Evolutionary conservation across 2,329 filamentous ascomycete genomes (phyloP), one percentile per base, ranked within the genome.

Genomic region (Cladobotryum mycophilum): DNA sequence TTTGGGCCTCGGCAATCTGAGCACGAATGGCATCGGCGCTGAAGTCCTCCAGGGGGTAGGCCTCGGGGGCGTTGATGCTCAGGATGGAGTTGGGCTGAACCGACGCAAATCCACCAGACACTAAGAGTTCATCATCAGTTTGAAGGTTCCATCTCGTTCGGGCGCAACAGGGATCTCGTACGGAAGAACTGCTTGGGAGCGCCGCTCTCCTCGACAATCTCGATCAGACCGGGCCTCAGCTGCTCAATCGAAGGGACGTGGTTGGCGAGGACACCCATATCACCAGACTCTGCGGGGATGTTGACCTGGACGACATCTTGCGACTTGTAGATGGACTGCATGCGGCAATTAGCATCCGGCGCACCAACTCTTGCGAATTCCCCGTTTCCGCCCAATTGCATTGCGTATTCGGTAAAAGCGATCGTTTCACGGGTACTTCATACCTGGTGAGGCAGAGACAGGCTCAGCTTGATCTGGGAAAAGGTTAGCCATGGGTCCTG

Each of bases 191-290:
- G 89, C 84, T 99, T 99, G 87, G 71, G 78, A 68, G 79, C 79
- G 67, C 89, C 88, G 67, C 76, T 82, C 82, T 99, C 93, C 80
- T 97, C 92, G 61, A 97, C 83, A 68, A 99, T 81, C 80, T 97
- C 92, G 62, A 99, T 81, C 62, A 97, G 76, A 67, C 93, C 93
- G 55, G 93, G 91, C 83, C 95, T 96, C 74, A 99, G 81, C 81
- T 99, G 93, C 81, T 99, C 93, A 69, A 99, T 97, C 56, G 91
- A 90, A 59, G 93, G 91, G 66, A 99, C 93, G 83, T 99, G 93
- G 81, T 93, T 95, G 71, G 93, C 93, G 69, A 99, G 87, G 65
- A 99, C 86, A 87, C 93, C 93, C 93, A 99, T 99, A 66, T 97
- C 93, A 71, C 93, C 93, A 57, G 91, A 95, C 74, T 96, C 93